Evolutionary conservation across 1,284 basidiomycete species (phyloP).

Genomic region (Porogramme epimiltina): DNA sequence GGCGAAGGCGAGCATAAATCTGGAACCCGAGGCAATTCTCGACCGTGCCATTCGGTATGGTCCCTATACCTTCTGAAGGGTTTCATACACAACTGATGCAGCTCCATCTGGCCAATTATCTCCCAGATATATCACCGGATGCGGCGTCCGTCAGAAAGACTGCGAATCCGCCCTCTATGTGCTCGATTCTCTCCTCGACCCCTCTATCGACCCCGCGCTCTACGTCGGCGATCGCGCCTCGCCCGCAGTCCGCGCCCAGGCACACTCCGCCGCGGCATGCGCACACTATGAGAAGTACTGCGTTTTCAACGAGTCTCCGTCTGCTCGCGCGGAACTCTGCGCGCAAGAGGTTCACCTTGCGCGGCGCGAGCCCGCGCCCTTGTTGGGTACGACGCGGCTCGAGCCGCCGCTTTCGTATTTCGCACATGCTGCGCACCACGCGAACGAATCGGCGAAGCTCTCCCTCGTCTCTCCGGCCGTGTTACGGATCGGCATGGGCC

Average conservation of each 20-base stretch:
- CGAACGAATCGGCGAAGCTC: no score
- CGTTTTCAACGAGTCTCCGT: neutral
- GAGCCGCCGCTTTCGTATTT: neutral
- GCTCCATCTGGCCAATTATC: no score
- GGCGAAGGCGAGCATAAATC: no score
- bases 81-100: no score
- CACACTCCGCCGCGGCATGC: neutral
- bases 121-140: neutral
- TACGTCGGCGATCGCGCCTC: constrained; percentile 2
- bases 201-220: neutral
- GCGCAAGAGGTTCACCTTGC: no score
- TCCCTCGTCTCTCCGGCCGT: no score
- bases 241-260: neutral
- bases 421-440: neutral
- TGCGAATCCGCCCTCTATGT: neutral
- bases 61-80: no score
- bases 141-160: neutral
- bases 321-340: neutral
- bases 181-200: neutral
- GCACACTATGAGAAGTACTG: neutral
- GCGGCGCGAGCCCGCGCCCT: neutral
- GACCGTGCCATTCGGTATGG: no score
- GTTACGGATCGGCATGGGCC: no score
- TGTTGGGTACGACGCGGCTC: neutral
- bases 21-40: no score